Evolutionary conservation across 305 asterid genomes (phyloP).

Genomic region (Andrographis paniculata): DNA sequence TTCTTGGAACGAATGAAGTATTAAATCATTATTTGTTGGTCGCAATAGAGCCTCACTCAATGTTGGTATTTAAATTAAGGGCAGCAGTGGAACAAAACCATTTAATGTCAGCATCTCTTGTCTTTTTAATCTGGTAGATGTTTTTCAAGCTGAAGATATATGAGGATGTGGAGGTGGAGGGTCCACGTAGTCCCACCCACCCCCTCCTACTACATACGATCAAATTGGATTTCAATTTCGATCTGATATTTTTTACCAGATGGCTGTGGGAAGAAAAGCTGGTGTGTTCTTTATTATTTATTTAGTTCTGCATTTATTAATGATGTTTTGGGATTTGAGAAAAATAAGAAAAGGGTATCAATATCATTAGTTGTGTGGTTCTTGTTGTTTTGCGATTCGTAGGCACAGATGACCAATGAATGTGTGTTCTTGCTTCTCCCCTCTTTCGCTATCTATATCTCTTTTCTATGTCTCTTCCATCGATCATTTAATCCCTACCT

Average conservation of each 20-base stretch:
- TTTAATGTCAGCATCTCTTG: too few relatives aligned
- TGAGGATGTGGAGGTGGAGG: conserved; percentile 55
- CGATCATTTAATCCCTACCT: conserved; percentile 7
- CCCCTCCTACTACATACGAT: too few relatives aligned
- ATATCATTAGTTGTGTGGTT: conserved; percentile 54
- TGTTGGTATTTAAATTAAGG: too few relatives aligned
- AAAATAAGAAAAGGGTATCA: conserved; percentile 21
- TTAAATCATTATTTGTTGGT: too few relatives aligned
- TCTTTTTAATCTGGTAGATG: too few relatives aligned
- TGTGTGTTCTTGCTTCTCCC: conserved; percentile 19
- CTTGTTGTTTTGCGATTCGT: conserved; percentile 23
- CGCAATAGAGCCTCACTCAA: too few relatives aligned
- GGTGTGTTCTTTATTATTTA: background rate
- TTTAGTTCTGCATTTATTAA: background rate
- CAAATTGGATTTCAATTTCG: too few relatives aligned
- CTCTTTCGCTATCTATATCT: conserved; percentile 8
- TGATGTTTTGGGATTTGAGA: conserved; percentile 26
- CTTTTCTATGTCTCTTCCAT: conserved; percentile 1
- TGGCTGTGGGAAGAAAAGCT: too few relatives aligned
- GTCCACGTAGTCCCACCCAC: conserved; percentile 66
- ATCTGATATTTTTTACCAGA: too few relatives aligned
- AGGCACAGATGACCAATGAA: conserved; percentile 11
- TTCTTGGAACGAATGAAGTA: too few relatives aligned
- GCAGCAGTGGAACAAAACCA: too few relatives aligned
- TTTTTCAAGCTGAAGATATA: too few relatives aligned